Percentiles rank a stretch among this genome's conserved stretches.
phyloP scores from a whole-genome alignment of 2,329 filamentous ascomycete species.

The Scytalidium sp. region DNA sequence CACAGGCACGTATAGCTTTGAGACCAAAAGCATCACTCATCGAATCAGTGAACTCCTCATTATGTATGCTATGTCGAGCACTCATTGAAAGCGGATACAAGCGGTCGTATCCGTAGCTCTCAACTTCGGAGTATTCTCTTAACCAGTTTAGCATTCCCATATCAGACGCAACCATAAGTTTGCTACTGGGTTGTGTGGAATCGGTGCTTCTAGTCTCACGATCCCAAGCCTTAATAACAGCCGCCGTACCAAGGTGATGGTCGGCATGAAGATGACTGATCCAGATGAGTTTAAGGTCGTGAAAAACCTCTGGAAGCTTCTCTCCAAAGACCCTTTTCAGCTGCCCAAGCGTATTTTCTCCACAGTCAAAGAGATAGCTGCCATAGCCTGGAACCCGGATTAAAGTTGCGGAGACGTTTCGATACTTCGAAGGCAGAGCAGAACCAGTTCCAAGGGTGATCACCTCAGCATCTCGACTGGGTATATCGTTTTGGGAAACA shows the following conservation, averaged over 20 bases:
- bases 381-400: constrained; percentile 80
- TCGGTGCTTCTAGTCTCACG: constrained; percentile 42
- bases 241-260: constrained; percentile 84
- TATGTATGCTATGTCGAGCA: not conserved
- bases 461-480: constrained; percentile 74
- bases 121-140: constrained; percentile 73
- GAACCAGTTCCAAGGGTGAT: constrained; percentile 90
- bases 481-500: constrained; percentile 60
- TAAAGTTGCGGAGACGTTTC: constrained; percentile 89
- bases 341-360: constrained; percentile 90
- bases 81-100: constrained; percentile 20
- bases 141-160: constrained; percentile 72
- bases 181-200: constrained; percentile 28
- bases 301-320: constrained; percentile 68
- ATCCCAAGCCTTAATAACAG: constrained; percentile 81
- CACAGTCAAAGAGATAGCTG: constrained; percentile 87
- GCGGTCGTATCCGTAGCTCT: constrained; percentile 70
- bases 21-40: constrained; percentile 57
- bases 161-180: constrained; percentile 68
- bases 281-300: constrained; percentile 77
- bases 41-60: constrained; percentile 30
- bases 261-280: constrained; percentile 96
- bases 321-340: constrained; percentile 70
- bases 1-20: constrained; percentile 60
- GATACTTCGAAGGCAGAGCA: constrained; percentile 84